phyloP scores from a whole-genome alignment of 1,284 basidiomycete species.

The Ceratobasidium sp. region DNA sequence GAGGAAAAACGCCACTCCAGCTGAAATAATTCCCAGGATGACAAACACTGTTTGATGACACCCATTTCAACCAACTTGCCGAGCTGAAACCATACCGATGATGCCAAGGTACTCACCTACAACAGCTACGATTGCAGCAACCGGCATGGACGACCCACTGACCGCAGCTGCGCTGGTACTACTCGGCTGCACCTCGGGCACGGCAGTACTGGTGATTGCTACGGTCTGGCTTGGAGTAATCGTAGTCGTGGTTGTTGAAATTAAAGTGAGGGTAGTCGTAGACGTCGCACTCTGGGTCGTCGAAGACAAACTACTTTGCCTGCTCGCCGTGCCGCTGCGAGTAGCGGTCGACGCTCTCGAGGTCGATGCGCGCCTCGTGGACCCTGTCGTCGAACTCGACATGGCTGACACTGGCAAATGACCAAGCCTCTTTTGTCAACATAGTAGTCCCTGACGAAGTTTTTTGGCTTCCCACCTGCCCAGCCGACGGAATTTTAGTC shows the following conservation, averaged over 20 bases:
- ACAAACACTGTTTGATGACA: neutral
- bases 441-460: neutral
- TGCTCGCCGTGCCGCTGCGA: neutral
- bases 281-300: neutral
- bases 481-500: neutral
- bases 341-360: neutral
- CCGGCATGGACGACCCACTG: neutral
- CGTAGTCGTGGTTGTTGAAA: no score
- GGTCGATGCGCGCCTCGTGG: neutral
- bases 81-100: neutral
- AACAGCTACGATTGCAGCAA: neutral
- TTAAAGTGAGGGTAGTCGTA: no score
- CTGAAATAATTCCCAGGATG: neutral
- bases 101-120: neutral
- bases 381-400: neutral
- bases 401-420: neutral
- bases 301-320: neutral
- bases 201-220: neutral
- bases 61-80: neutral
- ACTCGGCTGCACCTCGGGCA: neutral
- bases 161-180: neutral
- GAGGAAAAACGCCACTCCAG: constrained; percentile 5
- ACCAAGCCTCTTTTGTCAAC: neutral
- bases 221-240: neutral
- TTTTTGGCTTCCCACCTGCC: neutral